A percentile compares a stretch with the other conserved stretches of the same genome.
Conservation (phyloP, 2,329 filamentous ascomycete species). For the Colletotrichum aenigma region DNA sequence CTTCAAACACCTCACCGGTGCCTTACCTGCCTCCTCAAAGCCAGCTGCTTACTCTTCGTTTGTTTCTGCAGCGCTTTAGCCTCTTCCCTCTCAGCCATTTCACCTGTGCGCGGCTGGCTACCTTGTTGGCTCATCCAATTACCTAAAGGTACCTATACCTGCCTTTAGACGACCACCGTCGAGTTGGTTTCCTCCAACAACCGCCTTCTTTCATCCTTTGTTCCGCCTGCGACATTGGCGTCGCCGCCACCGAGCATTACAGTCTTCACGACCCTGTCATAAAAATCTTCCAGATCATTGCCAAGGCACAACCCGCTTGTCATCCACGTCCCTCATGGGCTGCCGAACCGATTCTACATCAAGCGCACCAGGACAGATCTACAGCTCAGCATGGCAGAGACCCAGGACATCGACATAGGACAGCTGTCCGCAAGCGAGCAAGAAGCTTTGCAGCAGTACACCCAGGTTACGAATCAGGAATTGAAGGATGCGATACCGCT, state of each 20-base stretch:
- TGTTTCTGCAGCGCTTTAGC: neutral
- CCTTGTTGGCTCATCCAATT: neutral
- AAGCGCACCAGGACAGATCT: neutral
- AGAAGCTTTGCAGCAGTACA: conserved; percentile 85
- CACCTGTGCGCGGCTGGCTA: neutral
- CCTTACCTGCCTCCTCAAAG: neutral
- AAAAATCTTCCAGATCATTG: neutral
- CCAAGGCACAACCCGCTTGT: neutral
- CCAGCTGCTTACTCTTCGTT: neutral
- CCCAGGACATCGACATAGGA: conserved; percentile 61
- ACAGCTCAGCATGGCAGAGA: conserved; percentile 39
- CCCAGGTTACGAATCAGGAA: conserved; percentile 85
- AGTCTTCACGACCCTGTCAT: neutral
- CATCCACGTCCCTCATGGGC: neutral
- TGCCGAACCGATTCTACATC: neutral
- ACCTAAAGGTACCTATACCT: neutral
- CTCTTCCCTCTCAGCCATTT: neutral
- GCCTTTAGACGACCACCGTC: neutral
- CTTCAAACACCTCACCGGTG: neutral
- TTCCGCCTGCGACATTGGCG: neutral
- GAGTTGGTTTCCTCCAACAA: neutral
- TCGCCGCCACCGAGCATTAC: neutral
- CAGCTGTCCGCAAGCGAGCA: conserved; percentile 81
- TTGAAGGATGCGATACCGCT: conserved; percentile 77
- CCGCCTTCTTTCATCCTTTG: neutral